Percentiles rank a stretch among this genome's conserved stretches.
Evolutionary conservation across 2,329 filamentous ascomycete genomes (phyloP).

Genomic region (Thielaviopsis ethacetica): DNA sequence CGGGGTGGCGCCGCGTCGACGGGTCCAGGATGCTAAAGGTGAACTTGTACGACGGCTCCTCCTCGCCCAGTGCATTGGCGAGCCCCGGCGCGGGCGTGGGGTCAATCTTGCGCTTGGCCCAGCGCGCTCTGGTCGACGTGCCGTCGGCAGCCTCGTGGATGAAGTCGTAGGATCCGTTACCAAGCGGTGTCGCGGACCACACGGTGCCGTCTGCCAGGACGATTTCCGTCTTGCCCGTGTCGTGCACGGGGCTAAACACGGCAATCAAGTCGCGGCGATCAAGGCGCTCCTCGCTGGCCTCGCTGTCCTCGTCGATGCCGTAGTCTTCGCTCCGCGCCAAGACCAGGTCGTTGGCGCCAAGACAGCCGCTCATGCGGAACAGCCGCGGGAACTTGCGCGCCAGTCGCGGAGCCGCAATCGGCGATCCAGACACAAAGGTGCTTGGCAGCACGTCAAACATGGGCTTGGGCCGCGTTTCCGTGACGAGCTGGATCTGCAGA

Average conservation of each 20-base stretch:
- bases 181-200: slow-evolving; percentile 37
- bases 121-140: slow-evolving; percentile 3
- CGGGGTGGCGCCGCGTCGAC: slow-evolving; percentile 51
- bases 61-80: slow-evolving; percentile 15
- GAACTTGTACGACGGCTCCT: slow-evolving; percentile 31
- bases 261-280: slow-evolving; percentile 43
- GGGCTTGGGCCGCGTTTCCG: slow-evolving; percentile 45
- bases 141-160: slow-evolving; percentile 22
- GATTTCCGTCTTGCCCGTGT: slow-evolving; percentile 44
- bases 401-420: slow-evolving; percentile 39
- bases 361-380: slow-evolving; percentile 43
- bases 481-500: slow-evolving; percentile 55
- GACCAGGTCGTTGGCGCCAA: slow-evolving; percentile 54
- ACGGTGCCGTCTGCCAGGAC: slow-evolving; percentile 46
- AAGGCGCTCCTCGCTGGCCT: slow-evolving; percentile 27
- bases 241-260: slow-evolving; percentile 40
- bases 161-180: slow-evolving; percentile 50
- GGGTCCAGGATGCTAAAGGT: slow-evolving; percentile 65
- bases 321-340: slow-evolving; percentile 58
- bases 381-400: slow-evolving; percentile 46
- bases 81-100: slow-evolving; percentile 17
- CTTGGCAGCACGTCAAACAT: slow-evolving; percentile 60
- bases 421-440: slow-evolving; percentile 36
- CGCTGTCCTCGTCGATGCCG: slow-evolving; percentile 30
- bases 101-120: slow-evolving; percentile 5